Conservation (phyloP, 2,329 filamentous ascomycete species). For the Fusarium hostae region DNA sequence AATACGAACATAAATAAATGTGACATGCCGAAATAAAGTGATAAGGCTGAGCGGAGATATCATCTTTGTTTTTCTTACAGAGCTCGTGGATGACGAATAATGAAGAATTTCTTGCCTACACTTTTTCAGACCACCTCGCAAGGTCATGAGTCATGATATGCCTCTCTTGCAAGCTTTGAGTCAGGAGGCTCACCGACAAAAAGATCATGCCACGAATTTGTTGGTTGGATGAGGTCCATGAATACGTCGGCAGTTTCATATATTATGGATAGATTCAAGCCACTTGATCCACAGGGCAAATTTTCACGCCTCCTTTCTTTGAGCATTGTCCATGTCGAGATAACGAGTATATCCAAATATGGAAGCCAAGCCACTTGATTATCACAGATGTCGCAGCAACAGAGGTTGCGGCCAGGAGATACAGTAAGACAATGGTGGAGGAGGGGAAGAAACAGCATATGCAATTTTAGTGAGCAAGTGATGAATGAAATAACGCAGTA, state of each 20-base stretch:
- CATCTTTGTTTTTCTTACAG: not conserved
- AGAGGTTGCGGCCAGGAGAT: not conserved
- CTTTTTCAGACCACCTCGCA: not conserved
- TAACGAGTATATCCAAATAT: not conserved
- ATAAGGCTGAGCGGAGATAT: not conserved
- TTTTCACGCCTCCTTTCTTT: not conserved
- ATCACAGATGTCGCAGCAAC: not conserved
- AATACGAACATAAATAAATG: not conserved
- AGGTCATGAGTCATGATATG: constrained; percentile 1
- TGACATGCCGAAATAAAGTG: not conserved
- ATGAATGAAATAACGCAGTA: not conserved
- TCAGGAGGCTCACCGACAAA: not conserved
- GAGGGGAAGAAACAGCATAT: not conserved
- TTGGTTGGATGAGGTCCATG: not conserved
- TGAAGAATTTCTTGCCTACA: not conserved
- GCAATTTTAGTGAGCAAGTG: not conserved
- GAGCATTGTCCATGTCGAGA: not conserved
- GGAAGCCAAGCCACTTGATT: not conserved
- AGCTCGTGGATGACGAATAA: not conserved
- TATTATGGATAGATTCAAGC: not conserved
- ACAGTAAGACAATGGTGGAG: not conserved
- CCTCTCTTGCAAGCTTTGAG: not conserved
- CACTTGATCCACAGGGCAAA: constrained; percentile 1
- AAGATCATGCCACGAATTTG: not conserved
- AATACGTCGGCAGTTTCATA: not conserved